Conservation (phyloP, 768 basidiomycete species). For the Mycena sanguinolenta region DNA sequence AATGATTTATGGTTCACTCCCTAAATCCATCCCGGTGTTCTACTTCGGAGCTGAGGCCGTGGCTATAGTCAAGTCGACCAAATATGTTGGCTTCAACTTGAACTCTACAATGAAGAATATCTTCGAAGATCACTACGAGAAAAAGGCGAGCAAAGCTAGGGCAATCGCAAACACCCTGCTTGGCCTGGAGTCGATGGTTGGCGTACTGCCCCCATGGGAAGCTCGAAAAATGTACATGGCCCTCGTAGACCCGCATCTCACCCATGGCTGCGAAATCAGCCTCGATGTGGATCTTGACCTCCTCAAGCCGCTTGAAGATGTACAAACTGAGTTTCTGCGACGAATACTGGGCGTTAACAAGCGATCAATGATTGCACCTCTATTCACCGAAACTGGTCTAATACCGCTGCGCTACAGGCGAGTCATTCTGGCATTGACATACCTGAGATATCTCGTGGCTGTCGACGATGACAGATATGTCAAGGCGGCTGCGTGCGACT, state of each 20-base stretch:
- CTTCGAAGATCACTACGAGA: background rate
- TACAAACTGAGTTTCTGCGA: background rate
- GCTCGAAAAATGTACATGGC: background rate
- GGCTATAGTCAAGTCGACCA: background rate
- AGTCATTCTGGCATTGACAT: background rate
- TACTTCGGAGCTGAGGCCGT: conserved; percentile 7
- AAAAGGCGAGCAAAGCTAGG: background rate
- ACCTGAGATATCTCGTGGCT: background rate
- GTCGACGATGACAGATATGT: background rate
- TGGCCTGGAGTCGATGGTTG: background rate
- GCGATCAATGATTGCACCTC: background rate
- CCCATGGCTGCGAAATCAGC: background rate
- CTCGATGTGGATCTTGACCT: background rate
- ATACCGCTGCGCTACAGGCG: background rate
- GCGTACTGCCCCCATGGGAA: background rate
- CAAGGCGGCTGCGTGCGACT: background rate
- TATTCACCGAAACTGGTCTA: background rate
- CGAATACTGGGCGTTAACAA: background rate
- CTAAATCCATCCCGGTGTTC: background rate
- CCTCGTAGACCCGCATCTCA: background rate
- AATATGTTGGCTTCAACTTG: background rate
- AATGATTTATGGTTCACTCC: conserved; percentile 6
- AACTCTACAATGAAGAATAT: conserved; percentile 3
- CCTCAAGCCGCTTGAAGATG: background rate
- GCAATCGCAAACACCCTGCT: background rate